phyloP scores from a whole-genome alignment of 441 rosid genomes.

The Euphorbia corollata region DNA sequence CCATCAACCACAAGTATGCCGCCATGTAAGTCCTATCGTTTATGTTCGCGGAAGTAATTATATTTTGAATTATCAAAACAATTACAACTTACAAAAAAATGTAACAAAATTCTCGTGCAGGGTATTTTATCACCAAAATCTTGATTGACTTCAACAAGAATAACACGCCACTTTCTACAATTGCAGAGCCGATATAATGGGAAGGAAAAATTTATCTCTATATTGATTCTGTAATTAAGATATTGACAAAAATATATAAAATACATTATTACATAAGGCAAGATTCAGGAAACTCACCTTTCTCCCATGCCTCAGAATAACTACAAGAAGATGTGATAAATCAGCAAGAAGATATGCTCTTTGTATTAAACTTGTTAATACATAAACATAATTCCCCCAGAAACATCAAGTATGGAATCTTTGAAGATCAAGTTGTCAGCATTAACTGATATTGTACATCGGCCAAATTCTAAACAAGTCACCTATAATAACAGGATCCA shows the following conservation, averaged over 20 bases:
- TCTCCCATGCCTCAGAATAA: slow-evolving; percentile 5
- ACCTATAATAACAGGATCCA: slow-evolving; percentile 8
- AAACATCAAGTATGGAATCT: background rate
- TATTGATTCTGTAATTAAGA: background rate
- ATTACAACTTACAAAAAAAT: slow-evolving; percentile 2
- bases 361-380: background rate
- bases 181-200: background rate
- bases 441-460: background rate
- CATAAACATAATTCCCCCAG: background rate
- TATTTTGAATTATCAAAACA: background rate
- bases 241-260: background rate
- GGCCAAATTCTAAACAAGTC: background rate
- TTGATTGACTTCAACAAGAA: slow-evolving; percentile 11
- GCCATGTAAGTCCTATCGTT: background rate
- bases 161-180: slow-evolving; percentile 4
- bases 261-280: background rate
- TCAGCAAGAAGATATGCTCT: background rate
- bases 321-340: slow-evolving; percentile 13
- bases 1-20: background rate
- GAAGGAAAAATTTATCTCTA: background rate
- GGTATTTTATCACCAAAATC: slow-evolving; percentile 1
- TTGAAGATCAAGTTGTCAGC: slow-evolving; percentile 3
- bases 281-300: slow-evolving; percentile 5
- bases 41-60: background rate
- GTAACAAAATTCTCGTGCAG: background rate